Evolutionary conservation across 2,329 filamentous ascomycete species (phyloP).

Genomic region (Aspergillus proliferans): DNA sequence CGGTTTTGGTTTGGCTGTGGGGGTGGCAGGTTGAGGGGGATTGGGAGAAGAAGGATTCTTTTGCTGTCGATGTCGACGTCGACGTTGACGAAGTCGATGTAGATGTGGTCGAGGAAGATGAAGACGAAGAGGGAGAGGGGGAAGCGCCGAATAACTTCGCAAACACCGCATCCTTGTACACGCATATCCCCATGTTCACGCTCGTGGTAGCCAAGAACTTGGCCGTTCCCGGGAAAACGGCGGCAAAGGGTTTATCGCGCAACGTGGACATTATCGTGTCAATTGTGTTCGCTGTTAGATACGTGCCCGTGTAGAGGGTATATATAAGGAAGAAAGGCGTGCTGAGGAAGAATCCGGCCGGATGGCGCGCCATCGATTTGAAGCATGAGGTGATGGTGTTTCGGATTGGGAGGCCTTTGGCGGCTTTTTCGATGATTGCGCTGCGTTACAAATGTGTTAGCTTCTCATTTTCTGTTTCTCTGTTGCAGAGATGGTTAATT

Average conservation of each 20-base stretch:
- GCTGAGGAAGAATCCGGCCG: constrained; percentile 39
- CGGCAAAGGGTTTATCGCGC: constrained; percentile 48
- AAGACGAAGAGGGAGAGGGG: constrained; percentile 26
- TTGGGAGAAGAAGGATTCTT: neutral
- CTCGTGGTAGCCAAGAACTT: constrained; percentile 77
- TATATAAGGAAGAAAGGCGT: constrained; percentile 47
- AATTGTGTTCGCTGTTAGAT: constrained; percentile 78
- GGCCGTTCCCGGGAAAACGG: constrained; percentile 63
- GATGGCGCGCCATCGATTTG: constrained; percentile 33
- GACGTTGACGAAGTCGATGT: neutral
- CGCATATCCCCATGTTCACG: constrained; percentile 78
- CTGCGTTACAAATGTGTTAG: constrained; percentile 19
- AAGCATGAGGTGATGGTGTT: constrained; percentile 37
- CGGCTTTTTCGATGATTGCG: constrained; percentile 46
- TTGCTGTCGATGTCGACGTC: neutral
- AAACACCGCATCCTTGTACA: constrained; percentile 86
- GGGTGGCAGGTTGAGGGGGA: neutral
- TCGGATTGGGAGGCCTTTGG: constrained; percentile 38
- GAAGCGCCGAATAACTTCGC: constrained; percentile 71
- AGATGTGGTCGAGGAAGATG: constrained; percentile 10
- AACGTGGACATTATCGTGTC: constrained; percentile 72
- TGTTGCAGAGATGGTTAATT: neutral
- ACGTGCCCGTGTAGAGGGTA: constrained; percentile 76
- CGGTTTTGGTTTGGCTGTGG: constrained; percentile 31
- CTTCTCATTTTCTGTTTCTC: neutral